Evolutionary conservation across 2,329 filamentous ascomycete genomes (phyloP).

Genomic region (Ilyonectria destructans): DNA sequence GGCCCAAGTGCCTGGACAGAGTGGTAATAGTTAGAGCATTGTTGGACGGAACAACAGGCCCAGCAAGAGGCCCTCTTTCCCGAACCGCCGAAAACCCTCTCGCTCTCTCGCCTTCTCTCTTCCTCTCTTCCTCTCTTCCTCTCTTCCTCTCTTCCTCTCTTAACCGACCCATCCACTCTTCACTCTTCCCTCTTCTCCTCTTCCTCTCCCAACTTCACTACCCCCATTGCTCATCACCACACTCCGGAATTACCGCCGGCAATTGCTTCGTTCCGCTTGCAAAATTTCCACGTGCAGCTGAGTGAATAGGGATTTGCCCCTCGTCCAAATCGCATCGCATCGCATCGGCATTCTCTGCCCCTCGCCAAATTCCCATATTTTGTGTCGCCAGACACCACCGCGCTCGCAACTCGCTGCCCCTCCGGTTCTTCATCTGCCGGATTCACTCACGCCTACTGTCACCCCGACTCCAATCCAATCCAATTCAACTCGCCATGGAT

Average conservation of each 20-base stretch:
- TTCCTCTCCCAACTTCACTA: constrained; percentile 13
- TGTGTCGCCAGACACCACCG: background rate
- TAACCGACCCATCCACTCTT: constrained; percentile 5
- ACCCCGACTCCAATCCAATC: constrained; percentile 1
- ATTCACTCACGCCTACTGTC: background rate
- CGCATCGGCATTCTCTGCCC: constrained; percentile 9
- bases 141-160: constrained; percentile 33
- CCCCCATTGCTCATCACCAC: constrained; percentile 15
- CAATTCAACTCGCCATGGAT: constrained; percentile 77
- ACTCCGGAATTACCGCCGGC: background rate
- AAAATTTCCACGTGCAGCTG: constrained; percentile 9
- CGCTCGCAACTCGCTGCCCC: background rate
- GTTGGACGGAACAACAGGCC: constrained; percentile 35
- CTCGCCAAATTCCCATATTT: background rate
- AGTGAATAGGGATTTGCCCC: constrained; percentile 17
- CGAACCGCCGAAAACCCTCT: constrained; percentile 41
- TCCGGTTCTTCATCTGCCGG: background rate
- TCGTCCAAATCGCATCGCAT: constrained; percentile 14
- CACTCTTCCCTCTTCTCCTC: constrained; percentile 34
- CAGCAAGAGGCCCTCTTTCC: constrained; percentile 39
- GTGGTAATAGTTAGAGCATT: background rate
- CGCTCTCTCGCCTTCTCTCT: constrained; percentile 30
- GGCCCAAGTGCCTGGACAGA: background rate
- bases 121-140: constrained; percentile 31
- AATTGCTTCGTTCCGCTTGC: constrained; percentile 29